Conservation (phyloP, 768 basidiomycete species). For the Mycena filopes region DNA sequence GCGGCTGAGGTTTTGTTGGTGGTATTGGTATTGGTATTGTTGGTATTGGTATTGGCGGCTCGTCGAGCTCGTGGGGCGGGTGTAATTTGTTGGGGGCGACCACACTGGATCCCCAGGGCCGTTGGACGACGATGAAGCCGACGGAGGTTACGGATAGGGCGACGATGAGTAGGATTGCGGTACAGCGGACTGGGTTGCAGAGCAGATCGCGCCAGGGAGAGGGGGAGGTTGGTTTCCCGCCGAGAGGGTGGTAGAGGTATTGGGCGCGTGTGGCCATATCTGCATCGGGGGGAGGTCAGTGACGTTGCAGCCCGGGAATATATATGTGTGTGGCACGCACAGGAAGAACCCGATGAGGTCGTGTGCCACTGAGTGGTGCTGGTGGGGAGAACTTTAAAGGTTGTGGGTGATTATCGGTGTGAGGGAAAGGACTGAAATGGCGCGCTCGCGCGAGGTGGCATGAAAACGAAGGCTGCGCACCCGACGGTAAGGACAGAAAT, state of each 20-base stretch:
- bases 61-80: not conserved
- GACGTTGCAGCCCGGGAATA: too few species aligned
- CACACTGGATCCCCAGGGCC: conserved; percentile 22
- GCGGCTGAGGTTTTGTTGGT: too few species aligned
- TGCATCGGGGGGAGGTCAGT: conserved; percentile 9
- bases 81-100: conserved; percentile 8
- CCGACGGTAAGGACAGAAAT: conserved; percentile 14
- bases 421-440: not conserved
- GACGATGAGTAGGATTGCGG: conserved; percentile 26
- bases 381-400: not conserved
- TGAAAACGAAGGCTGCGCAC: conserved; percentile 5
- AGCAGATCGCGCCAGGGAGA: conserved; percentile 8
- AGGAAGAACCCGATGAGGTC: not conserved
- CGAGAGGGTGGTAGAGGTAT: conserved; percentile 18
- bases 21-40: too few species aligned
- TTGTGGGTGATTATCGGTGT: not conserved
- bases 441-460: not conserved
- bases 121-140: conserved; percentile 21
- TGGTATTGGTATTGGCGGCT: not conserved
- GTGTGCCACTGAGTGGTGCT: conserved; percentile 10
- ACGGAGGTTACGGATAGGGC: conserved; percentile 29
- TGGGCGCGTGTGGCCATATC: conserved; percentile 17
- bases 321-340: conserved; percentile 16
- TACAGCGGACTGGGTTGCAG: conserved; percentile 24
- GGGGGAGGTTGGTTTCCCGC: not conserved